These are phyloP conservation scores for Colletotrichum gloeosporioides DNA, from an alignment of 2,329 filamentous ascomycete species.

Conservation along the genomic window DNA sequence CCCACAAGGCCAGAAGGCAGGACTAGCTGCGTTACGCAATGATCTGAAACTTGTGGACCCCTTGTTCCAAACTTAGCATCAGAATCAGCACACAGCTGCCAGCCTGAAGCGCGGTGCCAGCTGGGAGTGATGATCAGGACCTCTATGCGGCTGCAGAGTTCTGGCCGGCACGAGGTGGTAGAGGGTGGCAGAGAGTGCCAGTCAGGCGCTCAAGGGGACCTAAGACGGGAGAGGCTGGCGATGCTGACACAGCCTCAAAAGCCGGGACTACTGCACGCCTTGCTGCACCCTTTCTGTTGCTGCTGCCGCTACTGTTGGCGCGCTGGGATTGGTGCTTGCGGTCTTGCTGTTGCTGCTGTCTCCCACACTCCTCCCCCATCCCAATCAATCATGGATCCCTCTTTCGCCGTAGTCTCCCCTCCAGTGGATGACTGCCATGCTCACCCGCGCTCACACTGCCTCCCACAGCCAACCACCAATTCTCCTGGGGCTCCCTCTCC, in stretches of 20 bases:
- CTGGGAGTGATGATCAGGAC: not conserved
- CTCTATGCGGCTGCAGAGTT: not conserved
- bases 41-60: slow-evolving; percentile 15
- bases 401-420: not conserved
- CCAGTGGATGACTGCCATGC: not conserved
- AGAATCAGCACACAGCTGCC: not conserved
- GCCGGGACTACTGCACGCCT: slow-evolving; percentile 19
- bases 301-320: not conserved
- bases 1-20: not conserved
- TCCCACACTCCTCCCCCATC: not conserved
- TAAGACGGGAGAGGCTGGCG: slow-evolving; percentile 19
- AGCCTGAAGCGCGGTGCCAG: not conserved
- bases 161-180: not conserved
- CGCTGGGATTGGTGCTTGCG: not conserved
- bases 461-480: not conserved
- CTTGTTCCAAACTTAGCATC: slow-evolving; percentile 21
- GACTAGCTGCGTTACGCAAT: slow-evolving; percentile 8
- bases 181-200: not conserved
- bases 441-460: not conserved
- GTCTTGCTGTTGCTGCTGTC: not conserved
- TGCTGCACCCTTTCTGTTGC: slow-evolving; percentile 4
- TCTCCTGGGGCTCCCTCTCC: not conserved
- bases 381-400: not conserved
- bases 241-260: slow-evolving; percentile 23
- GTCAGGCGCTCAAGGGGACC: not conserved